Conservation (phyloP, 495 filamentous ascomycete genomes). For the Melanomma pulvis-pyrius region DNA sequence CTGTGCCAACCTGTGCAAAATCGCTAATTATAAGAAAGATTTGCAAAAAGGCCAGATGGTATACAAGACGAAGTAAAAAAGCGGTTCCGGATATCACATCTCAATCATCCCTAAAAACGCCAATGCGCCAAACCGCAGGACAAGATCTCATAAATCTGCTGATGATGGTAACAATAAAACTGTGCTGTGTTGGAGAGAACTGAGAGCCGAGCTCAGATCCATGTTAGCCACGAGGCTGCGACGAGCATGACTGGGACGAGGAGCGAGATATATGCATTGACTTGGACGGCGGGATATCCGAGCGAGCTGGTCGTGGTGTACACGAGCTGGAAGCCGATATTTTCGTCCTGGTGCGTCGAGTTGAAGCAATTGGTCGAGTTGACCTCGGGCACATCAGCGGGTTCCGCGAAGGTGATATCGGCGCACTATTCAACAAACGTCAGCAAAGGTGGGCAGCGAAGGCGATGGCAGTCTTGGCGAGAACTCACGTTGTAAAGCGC, state of each 20-base stretch:
- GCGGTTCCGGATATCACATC: not conserved
- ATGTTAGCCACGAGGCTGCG: constrained; percentile 25
- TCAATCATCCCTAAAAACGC: not conserved
- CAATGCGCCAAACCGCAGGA: not conserved
- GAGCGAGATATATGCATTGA: constrained; percentile 19
- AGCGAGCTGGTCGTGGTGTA: constrained; percentile 57
- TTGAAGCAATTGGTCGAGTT: constrained; percentile 85
- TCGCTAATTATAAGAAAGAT: not conserved
- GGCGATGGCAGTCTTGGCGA: not conserved
- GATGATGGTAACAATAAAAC: not conserved
- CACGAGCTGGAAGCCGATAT: constrained; percentile 71
- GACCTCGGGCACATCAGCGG: constrained; percentile 70
- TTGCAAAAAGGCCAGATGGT: not conserved
- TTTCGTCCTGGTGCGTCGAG: constrained; percentile 54
- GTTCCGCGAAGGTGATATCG: constrained; percentile 81
- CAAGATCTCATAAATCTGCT: not conserved
- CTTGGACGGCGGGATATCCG: constrained; percentile 6
- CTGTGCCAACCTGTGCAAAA: not conserved
- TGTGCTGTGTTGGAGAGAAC: not conserved
- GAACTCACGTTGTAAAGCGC: constrained; percentile 83
- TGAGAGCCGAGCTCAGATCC: constrained; percentile 26
- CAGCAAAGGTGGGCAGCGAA: not conserved
- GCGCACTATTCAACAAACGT: constrained; percentile 68
- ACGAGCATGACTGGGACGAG: constrained; percentile 17
- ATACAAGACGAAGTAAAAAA: not conserved